Evolutionary conservation across 371 early-diverging fungal genomes (phyloP).

Genomic region (Parasitella parasitica): DNA sequence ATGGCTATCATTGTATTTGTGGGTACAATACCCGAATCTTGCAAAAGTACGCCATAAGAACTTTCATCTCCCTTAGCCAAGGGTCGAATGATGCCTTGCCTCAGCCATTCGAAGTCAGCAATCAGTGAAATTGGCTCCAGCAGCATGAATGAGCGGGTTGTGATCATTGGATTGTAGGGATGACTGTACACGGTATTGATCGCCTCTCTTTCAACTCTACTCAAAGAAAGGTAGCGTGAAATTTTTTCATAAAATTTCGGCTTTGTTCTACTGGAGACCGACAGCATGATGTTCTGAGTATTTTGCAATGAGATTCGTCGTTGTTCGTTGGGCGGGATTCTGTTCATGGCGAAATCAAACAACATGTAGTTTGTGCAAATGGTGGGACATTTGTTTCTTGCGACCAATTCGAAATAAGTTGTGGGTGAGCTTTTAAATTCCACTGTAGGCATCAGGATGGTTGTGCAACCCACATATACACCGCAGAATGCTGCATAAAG

Average conservation of each 20-base stretch:
- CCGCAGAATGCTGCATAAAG: slow-evolving; percentile 70
- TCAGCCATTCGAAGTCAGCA: slow-evolving; percentile 61
- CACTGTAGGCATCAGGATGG: slow-evolving; percentile 53
- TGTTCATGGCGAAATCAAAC: slow-evolving; percentile 68
- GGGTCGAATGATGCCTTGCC: slow-evolving; percentile 61
- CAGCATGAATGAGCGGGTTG: slow-evolving; percentile 75
- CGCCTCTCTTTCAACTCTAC: slow-evolving; percentile 59
- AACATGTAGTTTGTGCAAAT: slow-evolving; percentile 65
- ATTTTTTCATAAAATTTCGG: slow-evolving; percentile 43
- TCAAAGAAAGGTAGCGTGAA: slow-evolving; percentile 50
- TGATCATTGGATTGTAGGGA: slow-evolving; percentile 71
- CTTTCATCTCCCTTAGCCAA: slow-evolving; percentile 50
- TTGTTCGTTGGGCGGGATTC: slow-evolving; percentile 31
- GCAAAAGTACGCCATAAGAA: slow-evolving; percentile 55
- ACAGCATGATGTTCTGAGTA: slow-evolving; percentile 68
- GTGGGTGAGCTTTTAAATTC: slow-evolving; percentile 58
- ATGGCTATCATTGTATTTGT: slow-evolving; percentile 82
- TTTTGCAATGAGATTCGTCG: slow-evolving; percentile 52
- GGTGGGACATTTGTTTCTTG: slow-evolving; percentile 59
- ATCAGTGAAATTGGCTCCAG: slow-evolving; percentile 63
- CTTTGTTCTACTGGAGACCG: slow-evolving; percentile 69
- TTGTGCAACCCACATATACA: slow-evolving; percentile 64
- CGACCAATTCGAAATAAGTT: slow-evolving; percentile 63
- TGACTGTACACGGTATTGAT: slow-evolving; percentile 73
- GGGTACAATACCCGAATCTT: slow-evolving; percentile 76